Evolutionary conservation across 108 stramenopile genomes (phyloP), one percentile per base, ranked within the genome.

Genomic region (Conticribra weissflogii): DNA sequence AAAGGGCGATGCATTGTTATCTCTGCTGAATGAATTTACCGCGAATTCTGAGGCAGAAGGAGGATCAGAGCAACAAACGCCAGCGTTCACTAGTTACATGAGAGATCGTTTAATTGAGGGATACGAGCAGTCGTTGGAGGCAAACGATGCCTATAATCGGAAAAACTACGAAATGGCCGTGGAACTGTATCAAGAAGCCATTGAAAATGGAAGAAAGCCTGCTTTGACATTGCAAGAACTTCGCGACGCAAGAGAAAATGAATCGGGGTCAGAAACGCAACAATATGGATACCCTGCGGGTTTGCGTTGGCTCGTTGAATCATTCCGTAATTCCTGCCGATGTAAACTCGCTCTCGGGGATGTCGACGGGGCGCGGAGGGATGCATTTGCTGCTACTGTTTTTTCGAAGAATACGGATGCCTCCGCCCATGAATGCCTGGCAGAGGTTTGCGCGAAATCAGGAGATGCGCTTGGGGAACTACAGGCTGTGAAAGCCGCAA

Each of bases 351-450:
- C 41, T 9, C 16, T 71, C 15, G 44, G 44, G 1, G 83, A 86
- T 48, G 16, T 69, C 3, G 72, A 83, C 44, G 85, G 81, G 0
- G 81, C 85, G 1, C 51, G 81, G 4, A 18, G 63, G 16, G 80
- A 77, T 44, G 82, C 82, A 8, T 72, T 78, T 62, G 71, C 76
- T 2, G 79, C 85, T 16, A 74, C 55, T 3, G 65, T 81, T 14
- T 61, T 83, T 28, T 71, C 83, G 3, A 66, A 53, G 23, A 73
- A 74, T 4, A 41, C 19, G 2, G 72, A 73, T 36, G 51, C 66
- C 1, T 76, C 69, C 36, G 59, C 83, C 4, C 72, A 81, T 36
- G 66, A 75, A 67, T 70, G 78, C n/a, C 49, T 86, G 34, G 80
- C 83, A 2, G 68, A 71, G 44, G 81, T 83, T 12, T 82, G 78